These are phyloP conservation scores for Schoenoplectus tabernaemontani DNA, from an alignment of 202 grass and related monocot genomes.

Conservation along the genomic window DNA sequence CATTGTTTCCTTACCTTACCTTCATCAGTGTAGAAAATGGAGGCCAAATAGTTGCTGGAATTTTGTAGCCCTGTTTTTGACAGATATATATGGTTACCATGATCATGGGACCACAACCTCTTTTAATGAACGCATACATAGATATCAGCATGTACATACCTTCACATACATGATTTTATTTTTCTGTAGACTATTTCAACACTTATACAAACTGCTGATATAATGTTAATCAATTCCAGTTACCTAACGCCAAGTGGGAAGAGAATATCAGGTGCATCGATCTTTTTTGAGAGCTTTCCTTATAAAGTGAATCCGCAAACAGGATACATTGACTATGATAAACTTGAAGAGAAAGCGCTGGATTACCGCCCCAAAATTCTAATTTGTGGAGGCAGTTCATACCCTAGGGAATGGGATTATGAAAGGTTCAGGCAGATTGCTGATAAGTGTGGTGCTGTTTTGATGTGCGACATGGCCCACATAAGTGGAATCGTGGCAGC, in stretches of 20 bases:
- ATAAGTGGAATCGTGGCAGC: conserved; percentile 44
- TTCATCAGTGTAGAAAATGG: neutral
- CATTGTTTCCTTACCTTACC: neutral
- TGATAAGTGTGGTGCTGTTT: conserved; percentile 40
- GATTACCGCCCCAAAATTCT: conserved; percentile 52
- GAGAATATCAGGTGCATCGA: conserved; percentile 41
- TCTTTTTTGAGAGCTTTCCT: conserved; percentile 45
- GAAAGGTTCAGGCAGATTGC: conserved; percentile 34
- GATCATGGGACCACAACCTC: neutral
- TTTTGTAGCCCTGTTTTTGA: neutral
- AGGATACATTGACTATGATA: conserved; percentile 49
- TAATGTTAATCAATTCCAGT: neutral
- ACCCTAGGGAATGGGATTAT: conserved; percentile 51
- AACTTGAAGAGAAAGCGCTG: conserved; percentile 36
- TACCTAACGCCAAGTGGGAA: conserved; percentile 31
- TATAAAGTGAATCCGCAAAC: conserved; percentile 44
- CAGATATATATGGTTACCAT: neutral
- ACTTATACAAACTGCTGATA: neutral
- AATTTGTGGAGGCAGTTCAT: conserved; percentile 43
- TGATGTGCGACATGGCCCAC: conserved; percentile 55
- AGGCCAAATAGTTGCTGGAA: neutral
- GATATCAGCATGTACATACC: neutral
- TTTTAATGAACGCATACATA: neutral
- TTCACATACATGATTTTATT: neutral
- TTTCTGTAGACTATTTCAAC: neutral